A percentile compares a stretch with the other conserved stretches of the same genome.
Conservation (phyloP, 2,329 filamentous ascomycete species). For the Oidium heveae region DNA sequence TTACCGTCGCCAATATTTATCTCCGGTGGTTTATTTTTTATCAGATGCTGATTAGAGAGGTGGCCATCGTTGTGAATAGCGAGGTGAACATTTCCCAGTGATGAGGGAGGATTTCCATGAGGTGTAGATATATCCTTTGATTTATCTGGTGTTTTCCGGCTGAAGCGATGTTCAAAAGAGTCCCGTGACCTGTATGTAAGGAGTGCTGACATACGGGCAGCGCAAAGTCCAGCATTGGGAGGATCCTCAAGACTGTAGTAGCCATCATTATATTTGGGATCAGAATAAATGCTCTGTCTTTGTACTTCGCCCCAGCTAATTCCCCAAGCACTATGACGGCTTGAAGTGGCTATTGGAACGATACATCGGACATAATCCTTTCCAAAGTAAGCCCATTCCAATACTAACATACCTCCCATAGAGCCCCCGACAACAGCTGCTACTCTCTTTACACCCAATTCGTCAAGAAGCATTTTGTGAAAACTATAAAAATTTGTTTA, state of each 20-base stretch:
- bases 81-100: conserved; percentile 39
- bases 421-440: conserved; percentile 63
- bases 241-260: conserved; percentile 80
- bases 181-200: conserved; percentile 91
- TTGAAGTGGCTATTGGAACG: conserved; percentile 66
- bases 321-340: conserved; percentile 66
- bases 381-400: conserved; percentile 81
- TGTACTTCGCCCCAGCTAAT: conserved; percentile 83
- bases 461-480: conserved; percentile 57
- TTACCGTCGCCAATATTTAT: background rate
- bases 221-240: conserved; percentile 64
- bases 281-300: conserved; percentile 83
- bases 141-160: conserved; percentile 72
- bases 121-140: conserved; percentile 65
- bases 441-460: conserved; percentile 53
- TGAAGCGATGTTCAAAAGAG: conserved; percentile 89
- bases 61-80: conserved; percentile 68
- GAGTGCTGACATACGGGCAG: conserved; percentile 87
- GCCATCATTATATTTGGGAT: conserved; percentile 94
- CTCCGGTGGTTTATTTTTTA: background rate
- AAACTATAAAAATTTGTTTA: conserved; percentile 23
- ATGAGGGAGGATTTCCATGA: conserved; percentile 31
- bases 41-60: conserved; percentile 20
- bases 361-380: conserved; percentile 60
- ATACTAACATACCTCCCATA: conserved; percentile 73